Base-by-base conservation (phyloP, 1,284 basidiomycete species). In the Cutaneotrichosporon sp. region DNA sequence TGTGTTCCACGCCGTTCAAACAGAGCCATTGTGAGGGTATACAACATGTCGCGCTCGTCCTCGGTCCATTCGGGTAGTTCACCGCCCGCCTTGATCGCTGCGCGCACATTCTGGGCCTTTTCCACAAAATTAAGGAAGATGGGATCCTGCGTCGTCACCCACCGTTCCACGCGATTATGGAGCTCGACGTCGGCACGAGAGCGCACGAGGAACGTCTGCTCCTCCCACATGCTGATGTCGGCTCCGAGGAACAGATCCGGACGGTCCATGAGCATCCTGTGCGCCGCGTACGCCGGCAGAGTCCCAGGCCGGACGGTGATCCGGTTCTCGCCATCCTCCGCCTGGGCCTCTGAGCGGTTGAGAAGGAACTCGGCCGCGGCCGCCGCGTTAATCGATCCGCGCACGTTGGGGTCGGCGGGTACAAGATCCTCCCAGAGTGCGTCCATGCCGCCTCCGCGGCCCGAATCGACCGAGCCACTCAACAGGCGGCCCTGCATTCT, bases 201-300 rank as follows among this genome's bases (percentile, higher is more conserved):
- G 3, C 93, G 87, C 46, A 95, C 85, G 42, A 84, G 75, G 80
- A 95, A 93, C 0, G 73, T 81, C 58, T 88, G 86, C 4, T 82
- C 83, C 14, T 81, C 71, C 50, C 86, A 82, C 77, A 91, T 90
- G 42, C 82, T 80, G 36, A 81, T 76, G 26, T 82, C 77, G 59
- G 87, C 84, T 0, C 88, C 86, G 22, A 90, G 75, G 70, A 91
- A 98, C 56, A 88, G 80, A 21, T 85, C 73, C 1, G 87, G 76
- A 14, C 85, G 81, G 10, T 82, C 77, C 86, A 96, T 89, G 67
- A 97, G 80, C 65, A 88, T 84, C 62, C 85, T 84, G 78, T 97
- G 92, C 0, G 89, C 83, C 0, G 89, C 91, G 66, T 90, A 86
- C 10, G 71, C 77, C 31, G 72, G 76, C 57, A 76, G 68, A 16